Evolutionary conservation across 2,329 filamentous ascomycete genomes (phyloP).

Genomic region (Trichophyton benhamiae): DNA sequence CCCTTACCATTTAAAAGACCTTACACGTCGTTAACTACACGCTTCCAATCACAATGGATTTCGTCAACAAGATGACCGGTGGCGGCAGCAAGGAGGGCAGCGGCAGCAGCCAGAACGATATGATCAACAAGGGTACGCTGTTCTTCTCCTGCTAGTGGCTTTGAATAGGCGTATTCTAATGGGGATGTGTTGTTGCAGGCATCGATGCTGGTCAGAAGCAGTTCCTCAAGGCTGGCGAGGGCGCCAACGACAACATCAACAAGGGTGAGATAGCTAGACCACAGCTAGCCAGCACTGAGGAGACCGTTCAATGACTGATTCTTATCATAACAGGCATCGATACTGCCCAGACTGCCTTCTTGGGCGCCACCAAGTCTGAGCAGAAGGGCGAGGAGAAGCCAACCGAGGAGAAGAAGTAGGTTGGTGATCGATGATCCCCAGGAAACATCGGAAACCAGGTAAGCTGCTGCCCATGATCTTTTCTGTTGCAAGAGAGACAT

Average conservation of each 20-base stretch:
- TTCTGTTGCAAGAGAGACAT: neutral
- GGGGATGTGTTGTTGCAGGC: neutral
- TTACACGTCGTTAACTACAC: neutral
- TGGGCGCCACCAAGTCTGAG: neutral
- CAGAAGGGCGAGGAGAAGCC: neutral
- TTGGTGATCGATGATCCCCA: neutral
- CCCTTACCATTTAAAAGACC: no score
- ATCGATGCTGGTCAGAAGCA: neutral
- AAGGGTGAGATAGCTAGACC: neutral
- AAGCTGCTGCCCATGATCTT: neutral
- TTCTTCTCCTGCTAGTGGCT: neutral
- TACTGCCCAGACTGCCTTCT: neutral
- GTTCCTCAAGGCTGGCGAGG: neutral
- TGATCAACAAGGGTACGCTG: neutral
- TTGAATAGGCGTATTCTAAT: neutral
- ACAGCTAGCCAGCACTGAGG: neutral
- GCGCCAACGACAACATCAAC: constrained; percentile 1
- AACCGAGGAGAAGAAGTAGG: constrained; percentile 1
- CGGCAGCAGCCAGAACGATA: neutral
- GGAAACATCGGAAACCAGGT: neutral
- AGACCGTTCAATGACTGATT: neutral
- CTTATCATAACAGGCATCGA: neutral
- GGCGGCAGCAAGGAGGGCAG: neutral
- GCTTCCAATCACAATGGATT: neutral
- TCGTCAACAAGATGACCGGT: neutral